Conservation (phyloP, 345 rosid species). For the Eucalyptus pauciflora region DNA sequence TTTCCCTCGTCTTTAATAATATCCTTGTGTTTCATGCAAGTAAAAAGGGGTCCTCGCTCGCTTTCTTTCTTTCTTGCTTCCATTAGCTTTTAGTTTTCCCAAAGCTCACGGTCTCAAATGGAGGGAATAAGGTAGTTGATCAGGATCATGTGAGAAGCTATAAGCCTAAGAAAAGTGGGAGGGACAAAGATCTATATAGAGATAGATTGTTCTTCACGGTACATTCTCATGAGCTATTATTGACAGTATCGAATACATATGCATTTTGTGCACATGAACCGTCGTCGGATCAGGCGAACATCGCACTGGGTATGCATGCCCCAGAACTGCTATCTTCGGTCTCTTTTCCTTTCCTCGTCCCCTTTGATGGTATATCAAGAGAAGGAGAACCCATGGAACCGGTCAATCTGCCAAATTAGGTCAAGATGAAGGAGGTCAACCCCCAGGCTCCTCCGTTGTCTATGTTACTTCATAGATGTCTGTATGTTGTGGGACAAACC, state of each 20-base stretch:
- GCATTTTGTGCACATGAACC: background rate
- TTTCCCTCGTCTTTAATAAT: background rate
- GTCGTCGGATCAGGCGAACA: background rate
- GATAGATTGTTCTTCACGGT: background rate
- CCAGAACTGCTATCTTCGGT: background rate
- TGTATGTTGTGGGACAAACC: background rate
- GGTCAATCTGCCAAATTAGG: background rate
- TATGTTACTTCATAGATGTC: background rate
- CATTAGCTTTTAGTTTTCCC: background rate
- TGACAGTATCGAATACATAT: background rate
- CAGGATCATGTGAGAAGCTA: background rate
- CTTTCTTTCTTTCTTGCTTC: background rate
- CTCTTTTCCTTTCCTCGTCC: background rate
- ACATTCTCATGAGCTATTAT: background rate
- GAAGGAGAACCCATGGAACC: background rate
- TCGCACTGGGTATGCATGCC: background rate
- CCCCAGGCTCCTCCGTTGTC: background rate
- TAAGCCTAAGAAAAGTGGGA: background rate
- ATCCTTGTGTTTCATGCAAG: background rate
- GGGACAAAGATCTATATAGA: background rate
- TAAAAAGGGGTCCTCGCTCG: background rate
- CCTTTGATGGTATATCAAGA: background rate
- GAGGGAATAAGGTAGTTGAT: background rate
- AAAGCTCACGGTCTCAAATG: background rate
- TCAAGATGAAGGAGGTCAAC: background rate